Base-by-base conservation (phyloP, 2,329 filamentous ascomycete species). In the Aspergillus brunneoviolaceus region DNA sequence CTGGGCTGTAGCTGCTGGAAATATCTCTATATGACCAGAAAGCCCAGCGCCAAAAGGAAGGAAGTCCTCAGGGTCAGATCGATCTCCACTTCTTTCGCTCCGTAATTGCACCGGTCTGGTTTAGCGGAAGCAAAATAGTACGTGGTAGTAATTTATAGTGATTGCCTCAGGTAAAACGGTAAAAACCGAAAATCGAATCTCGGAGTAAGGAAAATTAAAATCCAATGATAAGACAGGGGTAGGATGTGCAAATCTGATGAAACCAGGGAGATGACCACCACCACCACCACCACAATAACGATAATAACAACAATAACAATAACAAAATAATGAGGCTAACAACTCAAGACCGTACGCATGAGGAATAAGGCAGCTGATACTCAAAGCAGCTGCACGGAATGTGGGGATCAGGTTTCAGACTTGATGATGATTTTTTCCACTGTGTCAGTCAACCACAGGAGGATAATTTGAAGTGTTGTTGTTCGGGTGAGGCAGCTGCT, bases 1-100 rank as follows among this genome's bases (percentile, higher is more conserved):
- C 57, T 57, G 60, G 61, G 60, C 59, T 62, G 60, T 55, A 27
- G 42, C 33, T 45, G 39, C 57, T 54, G 50, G 53, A 60, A 60
- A 47, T 58, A 58, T 60, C 39, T 56, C 58, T 60, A 53, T 59
- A 55, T 29, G 47, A 55, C 53, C 52, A 55, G 52, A 45, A 45
- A 55, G 56, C 39, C 52, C 58, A 59, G 56, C 51, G 59, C 61
- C 59, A 58, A 64, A 64, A 19, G 19, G 19, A 60, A 58, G 54
- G 29, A 60, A 58, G 64, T 65, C 52, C 61, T 58, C 60, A 68
- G 64, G 62, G 61, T 64, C 65, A 67, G 64, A 67, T 68, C 65
- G 66, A 63, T 65, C 39, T 45, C 66, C 66, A 67, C 66, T 68
- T 62, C 60, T 57, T 59, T 51, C 51, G 52, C 56, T 50, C 49